Conservation (phyloP, 1,284 basidiomycete genomes). For the Trametes polyzona region DNA sequence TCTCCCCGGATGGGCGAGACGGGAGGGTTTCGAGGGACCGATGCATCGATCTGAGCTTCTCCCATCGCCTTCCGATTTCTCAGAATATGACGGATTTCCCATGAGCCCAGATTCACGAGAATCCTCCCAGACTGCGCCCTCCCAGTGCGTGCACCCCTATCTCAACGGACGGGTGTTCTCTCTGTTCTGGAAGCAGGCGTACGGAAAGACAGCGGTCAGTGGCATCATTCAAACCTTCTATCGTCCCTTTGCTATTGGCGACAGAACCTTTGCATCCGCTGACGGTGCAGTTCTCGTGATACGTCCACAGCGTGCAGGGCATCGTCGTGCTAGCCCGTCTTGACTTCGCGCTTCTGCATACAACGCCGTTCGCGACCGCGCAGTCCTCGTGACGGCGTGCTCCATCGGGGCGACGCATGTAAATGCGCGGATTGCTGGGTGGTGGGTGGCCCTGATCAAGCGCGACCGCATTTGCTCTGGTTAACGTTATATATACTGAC, state of each 20-base stretch:
- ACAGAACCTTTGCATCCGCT: not conserved
- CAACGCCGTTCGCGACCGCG: not conserved
- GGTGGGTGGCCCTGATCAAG: not conserved
- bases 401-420: not conserved
- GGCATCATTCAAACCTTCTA: not conserved
- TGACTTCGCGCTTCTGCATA: not conserved
- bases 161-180: not conserved
- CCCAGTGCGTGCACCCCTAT: not conserved
- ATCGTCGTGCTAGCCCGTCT: not conserved
- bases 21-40: not conserved
- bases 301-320: not conserved
- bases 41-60: conserved; percentile 4
- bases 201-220: conserved; percentile 1
- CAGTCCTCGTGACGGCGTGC: not conserved
- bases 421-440: too few species aligned
- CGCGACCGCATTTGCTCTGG: not conserved
- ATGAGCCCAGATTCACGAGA: not conserved
- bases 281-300: conserved; percentile 3
- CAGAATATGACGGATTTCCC: not conserved
- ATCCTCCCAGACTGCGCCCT: not conserved
- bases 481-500: conserved; percentile 9
- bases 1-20: not conserved
- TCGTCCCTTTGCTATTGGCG: not conserved
- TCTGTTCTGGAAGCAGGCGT: conserved; percentile 1
- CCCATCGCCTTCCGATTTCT: not conserved